Conservation (phyloP, 306 rosid species). For the Urtica urens region DNA sequence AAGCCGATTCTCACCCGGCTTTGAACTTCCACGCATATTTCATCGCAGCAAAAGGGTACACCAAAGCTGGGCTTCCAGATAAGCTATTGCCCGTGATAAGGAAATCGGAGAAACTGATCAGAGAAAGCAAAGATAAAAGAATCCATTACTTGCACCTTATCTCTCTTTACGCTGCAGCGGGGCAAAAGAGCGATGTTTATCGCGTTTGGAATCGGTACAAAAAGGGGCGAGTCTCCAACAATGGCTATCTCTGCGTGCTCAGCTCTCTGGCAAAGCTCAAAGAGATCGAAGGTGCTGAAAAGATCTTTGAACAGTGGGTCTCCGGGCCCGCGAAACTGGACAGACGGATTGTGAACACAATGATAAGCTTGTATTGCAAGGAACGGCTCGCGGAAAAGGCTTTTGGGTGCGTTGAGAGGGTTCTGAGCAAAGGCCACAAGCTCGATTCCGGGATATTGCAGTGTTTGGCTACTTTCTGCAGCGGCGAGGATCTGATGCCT, state of each 20-base stretch:
- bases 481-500: conserved; percentile 27
- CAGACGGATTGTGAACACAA: conserved; percentile 36
- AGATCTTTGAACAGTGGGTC: conserved; percentile 58
- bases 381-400: conserved; percentile 45
- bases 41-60: conserved; percentile 43
- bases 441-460: conserved; percentile 35
- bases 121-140: conserved; percentile 3
- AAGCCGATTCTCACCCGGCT: conserved; percentile 28
- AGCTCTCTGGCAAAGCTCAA: conserved; percentile 51
- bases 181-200: conserved; percentile 46
- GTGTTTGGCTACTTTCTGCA: conserved; percentile 35
- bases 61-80: conserved; percentile 33
- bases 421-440: conserved; percentile 35
- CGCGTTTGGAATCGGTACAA: conserved; percentile 45
- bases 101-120: conserved; percentile 34
- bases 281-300: conserved; percentile 54
- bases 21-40: conserved; percentile 36
- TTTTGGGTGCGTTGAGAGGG: conserved; percentile 28
- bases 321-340: conserved; percentile 27
- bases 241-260: conserved; percentile 38
- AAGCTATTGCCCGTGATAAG: conserved; percentile 28
- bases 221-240: conserved; percentile 1
- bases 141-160: conserved; percentile 35
- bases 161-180: conserved; percentile 30
- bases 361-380: conserved; percentile 43